Evolutionary conservation across 306 rosid species (phyloP).

Genomic region (Rubus idaeus): DNA sequence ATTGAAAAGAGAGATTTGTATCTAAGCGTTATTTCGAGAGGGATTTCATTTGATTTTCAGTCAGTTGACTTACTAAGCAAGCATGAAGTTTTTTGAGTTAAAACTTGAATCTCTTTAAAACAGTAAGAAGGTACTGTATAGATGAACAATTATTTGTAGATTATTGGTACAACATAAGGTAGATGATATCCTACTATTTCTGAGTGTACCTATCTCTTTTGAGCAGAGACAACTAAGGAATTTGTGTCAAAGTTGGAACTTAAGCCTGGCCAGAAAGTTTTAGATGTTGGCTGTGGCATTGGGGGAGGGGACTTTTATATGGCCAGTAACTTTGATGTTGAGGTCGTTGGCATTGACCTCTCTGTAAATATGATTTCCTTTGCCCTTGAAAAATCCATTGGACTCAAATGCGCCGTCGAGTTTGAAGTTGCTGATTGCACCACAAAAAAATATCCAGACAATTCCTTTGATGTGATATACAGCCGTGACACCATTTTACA

Average conservation of each 20-base stretch:
- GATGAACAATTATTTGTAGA: neutral
- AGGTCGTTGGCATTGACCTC: slow-evolving; percentile 88
- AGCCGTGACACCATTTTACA: slow-evolving; percentile 85
- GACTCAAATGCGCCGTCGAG: slow-evolving; percentile 71
- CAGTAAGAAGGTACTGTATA: neutral
- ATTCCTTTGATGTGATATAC: slow-evolving; percentile 77
- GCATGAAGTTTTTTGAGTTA: neutral
- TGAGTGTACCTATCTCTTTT: slow-evolving; percentile 20
- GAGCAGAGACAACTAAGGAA: slow-evolving; percentile 84
- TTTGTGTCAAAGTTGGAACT: slow-evolving; percentile 77
- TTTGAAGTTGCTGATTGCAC: slow-evolving; percentile 95
- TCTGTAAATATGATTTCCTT: slow-evolving; percentile 90
- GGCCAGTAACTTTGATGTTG: slow-evolving; percentile 78
- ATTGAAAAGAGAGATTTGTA: neutral
- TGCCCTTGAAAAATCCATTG: slow-evolving; percentile 84
- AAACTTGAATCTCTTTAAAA: neutral
- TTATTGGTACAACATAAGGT: neutral
- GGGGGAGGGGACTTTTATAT: slow-evolving; percentile 97
- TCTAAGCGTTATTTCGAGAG: neutral
- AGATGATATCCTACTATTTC: neutral
- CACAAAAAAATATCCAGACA: slow-evolving; percentile 61
- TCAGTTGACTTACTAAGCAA: neutral
- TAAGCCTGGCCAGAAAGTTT: slow-evolving; percentile 74
- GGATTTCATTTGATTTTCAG: neutral
- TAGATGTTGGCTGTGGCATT: slow-evolving; percentile 96